A percentile compares a stretch with the other conserved stretches of the same genome.
phyloP scores from a whole-genome alignment of 805 yeast genomes.

The Kuraishia capsulata region DNA sequence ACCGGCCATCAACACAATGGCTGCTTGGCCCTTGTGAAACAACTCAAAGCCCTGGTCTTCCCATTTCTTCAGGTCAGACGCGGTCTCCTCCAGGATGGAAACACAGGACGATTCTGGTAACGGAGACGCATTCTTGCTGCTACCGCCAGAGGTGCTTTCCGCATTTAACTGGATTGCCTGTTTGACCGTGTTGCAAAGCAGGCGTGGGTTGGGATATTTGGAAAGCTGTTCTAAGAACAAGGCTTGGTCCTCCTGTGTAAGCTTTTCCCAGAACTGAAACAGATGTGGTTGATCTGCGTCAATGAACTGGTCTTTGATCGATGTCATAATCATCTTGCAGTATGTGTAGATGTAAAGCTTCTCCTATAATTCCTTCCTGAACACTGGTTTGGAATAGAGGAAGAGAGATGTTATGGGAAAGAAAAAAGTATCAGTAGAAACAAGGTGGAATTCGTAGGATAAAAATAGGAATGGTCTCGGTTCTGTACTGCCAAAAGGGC shows the following conservation, averaged over 20 bases:
- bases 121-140: slow-evolving; percentile 27
- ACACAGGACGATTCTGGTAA: slow-evolving; percentile 50
- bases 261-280: slow-evolving; percentile 35
- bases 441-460: too few relatives aligned
- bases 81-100: slow-evolving; percentile 24
- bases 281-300: slow-evolving; percentile 46
- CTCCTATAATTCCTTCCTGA: too few relatives aligned
- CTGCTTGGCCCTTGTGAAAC: slow-evolving; percentile 67
- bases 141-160: slow-evolving; percentile 5
- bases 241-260: slow-evolving; percentile 25
- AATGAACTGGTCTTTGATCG: slow-evolving; percentile 18
- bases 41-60: slow-evolving; percentile 51
- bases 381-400: too few relatives aligned
- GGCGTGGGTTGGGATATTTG: slow-evolving; percentile 29
- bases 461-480: too few relatives aligned
- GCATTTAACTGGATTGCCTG: slow-evolving; percentile 34
- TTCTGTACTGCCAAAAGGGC: too few relatives aligned
- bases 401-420: too few relatives aligned
- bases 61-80: slow-evolving; percentile 20
- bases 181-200: slow-evolving; percentile 29
- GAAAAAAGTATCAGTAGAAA: too few relatives aligned
- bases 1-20: slow-evolving; percentile 90
- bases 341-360: too few relatives aligned
- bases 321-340: slow-evolving; percentile 1
- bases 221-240: slow-evolving; percentile 31